A percentile compares a stretch with the other conserved stretches of the same genome.
These are phyloP conservation scores for Carpediemonas membranifera DNA, from an alignment of 78 protist species.

Conservation along the genomic window DNA sequence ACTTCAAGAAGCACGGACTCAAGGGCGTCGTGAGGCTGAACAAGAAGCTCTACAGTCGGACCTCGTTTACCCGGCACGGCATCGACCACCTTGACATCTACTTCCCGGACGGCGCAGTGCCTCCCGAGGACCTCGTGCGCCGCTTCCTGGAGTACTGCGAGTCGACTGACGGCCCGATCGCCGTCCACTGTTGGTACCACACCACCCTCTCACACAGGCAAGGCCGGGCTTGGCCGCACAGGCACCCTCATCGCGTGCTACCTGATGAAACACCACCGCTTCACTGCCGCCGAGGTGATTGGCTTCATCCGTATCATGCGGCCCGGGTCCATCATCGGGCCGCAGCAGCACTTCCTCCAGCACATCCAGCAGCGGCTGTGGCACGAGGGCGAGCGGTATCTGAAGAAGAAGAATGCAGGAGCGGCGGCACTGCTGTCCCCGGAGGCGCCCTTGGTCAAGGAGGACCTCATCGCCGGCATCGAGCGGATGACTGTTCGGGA, in stretches of 20 bases:
- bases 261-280: constrained; percentile 54
- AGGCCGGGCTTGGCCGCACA: constrained; percentile 55
- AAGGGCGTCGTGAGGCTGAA: constrained; percentile 61
- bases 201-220: no score
- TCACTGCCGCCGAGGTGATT: constrained; percentile 57
- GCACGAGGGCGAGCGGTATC: not conserved
- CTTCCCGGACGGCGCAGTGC: constrained; percentile 61
- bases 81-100: constrained; percentile 55
- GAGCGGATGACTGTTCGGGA: no score
- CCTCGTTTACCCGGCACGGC: constrained; percentile 6
- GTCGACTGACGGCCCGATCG: not conserved
- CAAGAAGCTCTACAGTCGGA: constrained; percentile 37
- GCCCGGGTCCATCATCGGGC: constrained; percentile 76
- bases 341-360: constrained; percentile 59
- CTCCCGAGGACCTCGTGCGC: constrained; percentile 39
- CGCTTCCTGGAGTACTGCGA: constrained; percentile 44
- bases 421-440: no score
- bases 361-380: not conserved
- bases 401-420: no score
- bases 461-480: no score
- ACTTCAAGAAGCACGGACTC: constrained; percentile 35
- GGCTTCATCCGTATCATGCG: constrained; percentile 59
- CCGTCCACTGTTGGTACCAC: constrained; percentile 40
- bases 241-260: constrained; percentile 57
- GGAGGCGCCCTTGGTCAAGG: no score